A percentile compares a stretch with the other conserved stretches of the same genome.
These are phyloP conservation scores for Zopfia rhizophila DNA, from an alignment of 2,329 filamentous ascomycete genomes.

Conservation along the genomic window DNA sequence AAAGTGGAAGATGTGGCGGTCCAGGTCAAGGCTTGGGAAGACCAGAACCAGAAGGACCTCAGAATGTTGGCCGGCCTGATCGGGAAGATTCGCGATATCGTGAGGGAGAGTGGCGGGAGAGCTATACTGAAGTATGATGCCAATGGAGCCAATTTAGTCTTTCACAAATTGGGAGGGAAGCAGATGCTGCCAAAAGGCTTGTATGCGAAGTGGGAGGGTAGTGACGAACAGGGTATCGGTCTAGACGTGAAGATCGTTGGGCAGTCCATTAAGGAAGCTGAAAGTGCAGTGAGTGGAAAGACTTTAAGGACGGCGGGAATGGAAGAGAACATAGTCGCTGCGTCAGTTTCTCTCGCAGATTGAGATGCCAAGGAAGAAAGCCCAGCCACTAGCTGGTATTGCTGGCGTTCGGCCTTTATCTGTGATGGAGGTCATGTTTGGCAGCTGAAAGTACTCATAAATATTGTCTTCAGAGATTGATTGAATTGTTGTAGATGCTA, in stretches of 20 bases:
- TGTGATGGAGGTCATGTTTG: too few species aligned
- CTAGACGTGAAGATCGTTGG: slow-evolving; percentile 11
- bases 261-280: slow-evolving; percentile 11
- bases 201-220: slow-evolving; percentile 36
- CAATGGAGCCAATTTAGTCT: slow-evolving; percentile 14
- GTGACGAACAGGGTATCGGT: slow-evolving; percentile 9
- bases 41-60: slow-evolving; percentile 15
- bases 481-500: too few species aligned
- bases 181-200: too few species aligned
- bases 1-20: slow-evolving; percentile 23
- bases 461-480: too few species aligned
- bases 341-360: too few species aligned
- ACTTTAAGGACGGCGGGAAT: slow-evolving; percentile 7
- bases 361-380: too few species aligned
- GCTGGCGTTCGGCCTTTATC: slow-evolving; percentile 2
- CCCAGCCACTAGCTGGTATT: too few species aligned
- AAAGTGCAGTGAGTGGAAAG: slow-evolving; percentile 13
- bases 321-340: slow-evolving; percentile 14
- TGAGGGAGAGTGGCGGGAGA: slow-evolving; percentile 18
- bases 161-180: too few species aligned
- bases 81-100: slow-evolving; percentile 18
- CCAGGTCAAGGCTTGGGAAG: slow-evolving; percentile 25
- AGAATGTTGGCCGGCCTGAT: slow-evolving; percentile 21
- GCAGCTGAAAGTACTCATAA: too few species aligned
- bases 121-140: slow-evolving; percentile 25